Base-by-base conservation (phyloP, 352 stramenopile species). In the Pythium chondricola region DNA sequence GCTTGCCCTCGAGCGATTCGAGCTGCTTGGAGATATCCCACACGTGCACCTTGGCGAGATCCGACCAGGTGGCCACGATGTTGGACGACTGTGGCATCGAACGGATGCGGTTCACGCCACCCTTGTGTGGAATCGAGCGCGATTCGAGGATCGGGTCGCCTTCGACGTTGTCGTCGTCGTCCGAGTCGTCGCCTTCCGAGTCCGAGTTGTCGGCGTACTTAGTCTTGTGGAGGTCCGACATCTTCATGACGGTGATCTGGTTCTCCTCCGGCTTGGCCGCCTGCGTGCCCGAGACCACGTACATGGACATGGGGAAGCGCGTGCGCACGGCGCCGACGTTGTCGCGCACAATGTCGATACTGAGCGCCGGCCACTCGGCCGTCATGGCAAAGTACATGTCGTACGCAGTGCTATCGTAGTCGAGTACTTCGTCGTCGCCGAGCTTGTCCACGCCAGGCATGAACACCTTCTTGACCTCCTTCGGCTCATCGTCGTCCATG, bases 321-420 rank as follows among this genome's bases (percentile, higher is more conserved):
- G 77, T 86, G 35, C 97, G 85, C 65, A 93, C 80, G 16, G 85
- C 85, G 22, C 97, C 97, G 11, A 98, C 66, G 65, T 92, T 91
- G 63, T 99, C 97, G 26, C 77, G 78, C 33, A 99, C 58, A 47
- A 99, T 81, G 67, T 99, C 96, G 59, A 99, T 97, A 61, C 85
- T 97, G 20, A 99, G 79, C 50, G 91, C 97, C 10, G 97, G 96
- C 96, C 96, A 99, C 69, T 99, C 96, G 35, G 95, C 88, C 5
- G 84, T 95, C 58, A 99, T 89, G 29, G 93, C 91, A 65, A 99
- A 98, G 75, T 99, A 98, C 95, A 99, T 98, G 67, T 98, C 95
- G 78, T 99, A 99, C 6, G 97, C 97, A 27, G 80, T 96, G 63
- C 88, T 96, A 68, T 99, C 97, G 78, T 98, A 98, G 72, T 99